Evolutionary conservation across 768 basidiomycete species (phyloP).

Genomic region (Rhizopogon vulgaris): DNA sequence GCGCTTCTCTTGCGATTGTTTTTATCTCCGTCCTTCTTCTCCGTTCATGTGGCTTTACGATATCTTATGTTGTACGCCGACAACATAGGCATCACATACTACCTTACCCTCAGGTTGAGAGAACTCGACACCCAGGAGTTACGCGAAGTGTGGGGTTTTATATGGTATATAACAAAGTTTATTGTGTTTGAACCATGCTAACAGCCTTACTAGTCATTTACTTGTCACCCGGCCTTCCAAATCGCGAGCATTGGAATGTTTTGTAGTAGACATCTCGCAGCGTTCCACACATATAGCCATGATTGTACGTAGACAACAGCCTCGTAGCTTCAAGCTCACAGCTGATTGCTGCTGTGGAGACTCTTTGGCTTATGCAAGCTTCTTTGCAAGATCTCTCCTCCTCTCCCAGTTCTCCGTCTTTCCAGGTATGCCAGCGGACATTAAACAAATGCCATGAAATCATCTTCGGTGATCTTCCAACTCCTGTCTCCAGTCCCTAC

Average conservation of each 20-base stretch:
- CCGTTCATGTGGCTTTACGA: constrained; percentile 86
- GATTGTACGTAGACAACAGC: constrained; percentile 60
- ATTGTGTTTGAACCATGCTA: constrained; percentile 8
- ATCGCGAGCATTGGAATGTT: constrained; percentile 90
- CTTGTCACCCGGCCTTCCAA: constrained; percentile 88
- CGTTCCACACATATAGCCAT: constrained; percentile 93
- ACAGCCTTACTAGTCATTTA: constrained; percentile 61
- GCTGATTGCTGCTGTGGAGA: constrained; percentile 39
- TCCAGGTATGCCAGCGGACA: constrained; percentile 87
- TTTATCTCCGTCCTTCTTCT: constrained; percentile 88
- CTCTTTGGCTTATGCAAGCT: constrained; percentile 99
- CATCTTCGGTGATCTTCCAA: constrained; percentile 85
- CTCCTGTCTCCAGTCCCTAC: constrained; percentile 63
- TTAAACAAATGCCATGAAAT: constrained; percentile 92
- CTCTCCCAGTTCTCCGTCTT: constrained; percentile 59
- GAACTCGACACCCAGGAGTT: constrained; percentile 65
- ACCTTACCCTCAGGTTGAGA: constrained; percentile 70
- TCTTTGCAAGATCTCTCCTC: constrained; percentile 71
- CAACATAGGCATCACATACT: constrained; percentile 90
- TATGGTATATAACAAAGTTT: constrained; percentile 50
- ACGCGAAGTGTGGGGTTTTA: constrained; percentile 83
- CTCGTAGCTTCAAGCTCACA: constrained; percentile 6
- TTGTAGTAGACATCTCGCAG: constrained; percentile 83
- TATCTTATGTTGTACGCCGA: constrained; percentile 79
- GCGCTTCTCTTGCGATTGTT: constrained; percentile 87